A percentile compares a stretch with the other conserved stretches of the same genome.
These are phyloP conservation scores for Thymus quinquecostatus DNA, from an alignment of 257 asterid species.

Conservation along the genomic window DNA sequence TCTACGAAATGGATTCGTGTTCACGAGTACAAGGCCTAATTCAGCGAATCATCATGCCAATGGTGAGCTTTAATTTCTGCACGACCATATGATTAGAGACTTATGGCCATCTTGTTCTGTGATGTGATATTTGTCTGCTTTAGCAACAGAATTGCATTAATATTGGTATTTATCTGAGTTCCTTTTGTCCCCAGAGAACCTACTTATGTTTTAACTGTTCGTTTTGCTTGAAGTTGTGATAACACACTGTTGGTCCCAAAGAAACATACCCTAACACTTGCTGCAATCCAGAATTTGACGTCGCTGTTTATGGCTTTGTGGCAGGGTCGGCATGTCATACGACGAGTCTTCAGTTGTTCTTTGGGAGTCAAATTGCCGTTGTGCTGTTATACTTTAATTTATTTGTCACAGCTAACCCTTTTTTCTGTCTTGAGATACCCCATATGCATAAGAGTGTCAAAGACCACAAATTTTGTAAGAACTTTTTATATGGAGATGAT, in stretches of 20 bases:
- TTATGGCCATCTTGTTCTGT: constrained; percentile 9
- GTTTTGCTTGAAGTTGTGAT: background rate
- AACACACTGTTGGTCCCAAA: background rate
- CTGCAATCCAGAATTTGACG: background rate
- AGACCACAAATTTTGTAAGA: constrained; percentile 28
- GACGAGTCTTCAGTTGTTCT: constrained; percentile 22
- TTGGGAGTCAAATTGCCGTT: constrained; percentile 16
- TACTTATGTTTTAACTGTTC: background rate
- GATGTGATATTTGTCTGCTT: no score
- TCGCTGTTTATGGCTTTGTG: constrained; percentile 7
- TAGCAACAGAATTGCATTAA: no score
- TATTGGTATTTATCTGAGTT: no score
- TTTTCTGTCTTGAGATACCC: constrained; percentile 10
- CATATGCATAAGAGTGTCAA: constrained; percentile 29
- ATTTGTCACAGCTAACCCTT: constrained; percentile 29
- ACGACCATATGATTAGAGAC: constrained; percentile 6
- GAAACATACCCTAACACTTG: background rate
- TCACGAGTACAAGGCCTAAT: constrained; percentile 69
- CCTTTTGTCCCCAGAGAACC: background rate
- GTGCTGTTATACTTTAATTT: constrained; percentile 31
- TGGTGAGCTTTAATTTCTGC: constrained; percentile 46
- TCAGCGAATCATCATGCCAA: constrained; percentile 3
- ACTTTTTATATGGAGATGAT: constrained; percentile 22
- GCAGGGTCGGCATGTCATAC: constrained; percentile 30
- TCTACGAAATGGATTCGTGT: constrained; percentile 95